Percentiles rank a stretch among this genome's conserved stretches.
These are phyloP conservation scores for Delphinella strobiligena DNA, from an alignment of 2,329 filamentous ascomycete genomes.

Conservation along the genomic window DNA sequence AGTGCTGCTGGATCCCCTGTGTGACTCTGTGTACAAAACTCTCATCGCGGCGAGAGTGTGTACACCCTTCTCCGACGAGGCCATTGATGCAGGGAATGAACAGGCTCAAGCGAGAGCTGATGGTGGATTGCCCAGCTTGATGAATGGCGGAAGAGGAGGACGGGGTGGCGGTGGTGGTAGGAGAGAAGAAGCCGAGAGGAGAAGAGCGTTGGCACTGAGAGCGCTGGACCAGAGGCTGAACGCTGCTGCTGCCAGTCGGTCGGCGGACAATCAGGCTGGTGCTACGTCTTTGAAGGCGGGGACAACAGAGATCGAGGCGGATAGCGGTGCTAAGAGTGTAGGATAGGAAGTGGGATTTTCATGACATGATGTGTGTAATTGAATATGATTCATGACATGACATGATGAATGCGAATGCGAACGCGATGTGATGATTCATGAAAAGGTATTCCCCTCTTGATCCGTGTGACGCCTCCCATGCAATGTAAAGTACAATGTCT, in stretches of 20 bases:
- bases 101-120: constrained; percentile 55
- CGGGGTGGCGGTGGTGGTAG: constrained; percentile 47
- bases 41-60: constrained; percentile 68
- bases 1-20: constrained; percentile 60
- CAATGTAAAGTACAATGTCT: background rate
- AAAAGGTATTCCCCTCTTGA: background rate
- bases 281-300: background rate
- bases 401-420: background rate
- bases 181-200: constrained; percentile 80
- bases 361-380: background rate
- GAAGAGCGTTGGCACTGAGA: constrained; percentile 78
- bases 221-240: constrained; percentile 85
- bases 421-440: background rate
- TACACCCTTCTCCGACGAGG: constrained; percentile 72
- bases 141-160: constrained; percentile 35
- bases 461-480: background rate
- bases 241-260: constrained; percentile 48
- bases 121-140: constrained; percentile 47
- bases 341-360: too few relatives aligned
- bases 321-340: too few relatives aligned
- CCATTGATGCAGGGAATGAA: constrained; percentile 61
- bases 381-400: background rate
- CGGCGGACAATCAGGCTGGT: background rate
- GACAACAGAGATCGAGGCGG: background rate
- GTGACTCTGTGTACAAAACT: constrained; percentile 60